Evolutionary conservation across 2,329 filamentous ascomycete genomes (phyloP).

Genomic region (Pseudocercospora fuligena): DNA sequence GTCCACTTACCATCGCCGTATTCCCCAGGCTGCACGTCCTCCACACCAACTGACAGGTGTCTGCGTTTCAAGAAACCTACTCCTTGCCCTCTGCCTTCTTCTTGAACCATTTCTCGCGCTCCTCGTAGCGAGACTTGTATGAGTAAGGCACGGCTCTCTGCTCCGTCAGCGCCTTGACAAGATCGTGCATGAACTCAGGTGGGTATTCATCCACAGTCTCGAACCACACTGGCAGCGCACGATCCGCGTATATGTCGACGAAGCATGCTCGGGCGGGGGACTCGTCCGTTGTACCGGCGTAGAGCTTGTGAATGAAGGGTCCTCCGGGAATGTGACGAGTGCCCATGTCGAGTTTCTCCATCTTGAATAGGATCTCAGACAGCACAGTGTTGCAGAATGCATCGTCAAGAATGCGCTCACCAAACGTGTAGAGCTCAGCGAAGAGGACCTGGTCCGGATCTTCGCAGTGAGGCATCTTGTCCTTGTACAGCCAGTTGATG

Average conservation of each 20-base stretch:
- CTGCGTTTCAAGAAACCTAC: too few relatives aligned
- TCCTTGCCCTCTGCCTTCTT: too few relatives aligned
- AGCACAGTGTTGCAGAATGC: conserved; percentile 1
- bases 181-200: conserved; percentile 17
- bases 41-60: too few relatives aligned
- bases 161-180: background rate
- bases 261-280: background rate
- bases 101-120: conserved; percentile 4
- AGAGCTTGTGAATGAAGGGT: background rate
- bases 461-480: too few relatives aligned
- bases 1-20: too few relatives aligned
- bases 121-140: background rate
- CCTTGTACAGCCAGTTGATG: conserved; percentile 26
- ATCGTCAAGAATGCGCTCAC: conserved; percentile 12
- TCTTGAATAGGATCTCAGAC: background rate
- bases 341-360: background rate
- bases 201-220: background rate
- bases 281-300: background rate
- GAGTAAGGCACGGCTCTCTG: too few relatives aligned
- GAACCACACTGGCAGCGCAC: background rate
- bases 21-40: too few relatives aligned
- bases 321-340: background rate
- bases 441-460: too few relatives aligned
- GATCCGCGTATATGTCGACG: background rate
- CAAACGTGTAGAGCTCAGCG: conserved; percentile 13